These are phyloP conservation scores for Amoebophrya sp. DNA, from an alignment of 169 alveolate species.

Conservation along the genomic window DNA sequence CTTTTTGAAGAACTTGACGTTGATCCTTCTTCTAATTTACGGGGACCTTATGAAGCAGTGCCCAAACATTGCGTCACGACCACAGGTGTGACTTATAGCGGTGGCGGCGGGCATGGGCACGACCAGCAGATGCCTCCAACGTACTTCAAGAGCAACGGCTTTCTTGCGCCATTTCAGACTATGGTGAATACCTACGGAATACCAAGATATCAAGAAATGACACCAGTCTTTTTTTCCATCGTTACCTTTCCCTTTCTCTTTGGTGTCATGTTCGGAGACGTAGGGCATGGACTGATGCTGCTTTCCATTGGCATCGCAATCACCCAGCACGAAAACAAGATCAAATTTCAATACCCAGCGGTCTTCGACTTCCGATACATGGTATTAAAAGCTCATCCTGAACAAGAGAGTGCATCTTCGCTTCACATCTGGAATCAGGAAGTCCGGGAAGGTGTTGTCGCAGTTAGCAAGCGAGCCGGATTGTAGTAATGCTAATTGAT, in stretches of 20 bases:
- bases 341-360: not conserved
- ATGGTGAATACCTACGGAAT: slow-evolving; percentile 98
- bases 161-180: slow-evolving; percentile 68
- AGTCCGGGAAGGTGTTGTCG: slow-evolving; percentile 88
- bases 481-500: slow-evolving; percentile 74
- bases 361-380: slow-evolving; percentile 29
- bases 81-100: too few species aligned
- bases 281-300: slow-evolving; percentile 95
- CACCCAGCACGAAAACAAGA: not conserved
- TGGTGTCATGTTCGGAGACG: slow-evolving; percentile 99
- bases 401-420: not conserved
- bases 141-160: slow-evolving; percentile 81
- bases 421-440: slow-evolving; percentile 80
- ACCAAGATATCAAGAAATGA: slow-evolving; percentile 81
- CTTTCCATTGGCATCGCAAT: slow-evolving; percentile 64
- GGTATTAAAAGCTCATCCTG: slow-evolving; percentile 30
- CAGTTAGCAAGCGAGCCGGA: slow-evolving; percentile 57
- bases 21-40: not conserved
- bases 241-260: slow-evolving; percentile 98
- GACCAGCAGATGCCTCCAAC: slow-evolving; percentile 81
- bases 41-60: not conserved
- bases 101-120: slow-evolving; percentile 59
- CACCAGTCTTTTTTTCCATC: slow-evolving; percentile 60
- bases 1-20: too few species aligned
- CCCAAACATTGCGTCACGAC: not conserved